Evolutionary conservation across 2,329 filamentous ascomycete genomes (phyloP), one percentile per base, ranked within the genome.

Genomic region (Ophiobolus disseminans): DNA sequence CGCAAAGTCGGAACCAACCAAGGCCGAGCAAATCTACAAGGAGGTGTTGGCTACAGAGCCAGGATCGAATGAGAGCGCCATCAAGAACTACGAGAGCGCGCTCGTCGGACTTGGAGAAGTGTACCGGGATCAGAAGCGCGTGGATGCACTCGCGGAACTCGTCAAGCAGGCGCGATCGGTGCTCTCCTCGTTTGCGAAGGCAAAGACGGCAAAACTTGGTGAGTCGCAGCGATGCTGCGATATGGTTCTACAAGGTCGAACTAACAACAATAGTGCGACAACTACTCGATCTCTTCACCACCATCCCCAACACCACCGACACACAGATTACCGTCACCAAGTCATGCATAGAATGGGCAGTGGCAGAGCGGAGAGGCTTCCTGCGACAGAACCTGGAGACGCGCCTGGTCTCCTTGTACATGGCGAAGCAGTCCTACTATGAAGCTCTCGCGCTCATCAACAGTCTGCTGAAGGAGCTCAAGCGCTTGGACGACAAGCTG

Each of bases 261-360:
- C 54, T 62, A 46, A 65, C 34, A 3, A 7, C 7, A 40, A 55
- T 62, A 97, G 94, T 99, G 63, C 93, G 94, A 65, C 91, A 97
- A 78, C 86, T 99, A 20, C 89, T 99, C 74, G 94, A 99, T 75
- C 86, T 97, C 74, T 94, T 97, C 81, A 86, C 89, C 66, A 85
- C 89, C 68, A 97, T 97, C 65, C 94, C 95, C 68, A 89, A 97
- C 77, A 94, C 91, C 65, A 89, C 89, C 80, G 94, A 99, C 73
- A 90, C 88, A 72, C 94, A 99, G 79, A 91, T 96, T 74, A 80
- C 87, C 73, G 91, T 97, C 66, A 99, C 94, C 69, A 96, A 96
- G 78, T 96, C 94, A 77, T 97, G 91, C 80, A 99, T 99, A 86
- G 93, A 97, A 79, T 99, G 94, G 94, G 94, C 94, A 39, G 90